Evolutionary conservation across 2,329 filamentous ascomycete genomes (phyloP).

Genomic region (Sarocladium brachiariae): DNA sequence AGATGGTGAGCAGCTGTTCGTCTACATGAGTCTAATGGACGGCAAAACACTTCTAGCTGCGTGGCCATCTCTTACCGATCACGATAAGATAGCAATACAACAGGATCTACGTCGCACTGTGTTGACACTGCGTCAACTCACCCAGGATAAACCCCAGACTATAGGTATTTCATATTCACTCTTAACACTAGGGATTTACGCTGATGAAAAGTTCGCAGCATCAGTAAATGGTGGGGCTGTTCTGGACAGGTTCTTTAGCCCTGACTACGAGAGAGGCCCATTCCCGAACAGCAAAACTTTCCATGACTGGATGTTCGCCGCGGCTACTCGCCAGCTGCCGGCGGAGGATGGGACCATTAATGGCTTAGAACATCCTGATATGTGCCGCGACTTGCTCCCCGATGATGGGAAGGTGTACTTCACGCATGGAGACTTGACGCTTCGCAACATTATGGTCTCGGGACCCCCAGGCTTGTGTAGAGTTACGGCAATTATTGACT

Average conservation of each 20-base stretch:
- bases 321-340: constrained; percentile 5
- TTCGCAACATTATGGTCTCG: constrained; percentile 22
- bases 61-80: constrained; percentile 2
- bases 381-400: constrained; percentile 6
- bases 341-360: constrained; percentile 1
- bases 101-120: background rate
- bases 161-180: constrained; percentile 6
- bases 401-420: constrained; percentile 13
- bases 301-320: constrained; percentile 9
- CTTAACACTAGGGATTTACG: too few species aligned
- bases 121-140: background rate
- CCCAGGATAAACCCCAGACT: background rate
- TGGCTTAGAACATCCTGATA: constrained; percentile 2
- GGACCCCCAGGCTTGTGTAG: constrained; percentile 12
- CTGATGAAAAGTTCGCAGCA: too few species aligned
- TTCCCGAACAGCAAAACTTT: background rate
- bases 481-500: constrained; percentile 24
- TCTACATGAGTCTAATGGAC: constrained; percentile 8
- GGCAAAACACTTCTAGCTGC: background rate
- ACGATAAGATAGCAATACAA: constrained; percentile 8
- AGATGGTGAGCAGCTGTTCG: constrained; percentile 1
- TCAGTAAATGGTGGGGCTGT: constrained; percentile 6
- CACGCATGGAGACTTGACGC: constrained; percentile 20
- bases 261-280: constrained; percentile 5
- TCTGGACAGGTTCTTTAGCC: constrained; percentile 3